phyloP scores from a whole-genome alignment of 108 stramenopile species.

The Skeletonema grethae region DNA sequence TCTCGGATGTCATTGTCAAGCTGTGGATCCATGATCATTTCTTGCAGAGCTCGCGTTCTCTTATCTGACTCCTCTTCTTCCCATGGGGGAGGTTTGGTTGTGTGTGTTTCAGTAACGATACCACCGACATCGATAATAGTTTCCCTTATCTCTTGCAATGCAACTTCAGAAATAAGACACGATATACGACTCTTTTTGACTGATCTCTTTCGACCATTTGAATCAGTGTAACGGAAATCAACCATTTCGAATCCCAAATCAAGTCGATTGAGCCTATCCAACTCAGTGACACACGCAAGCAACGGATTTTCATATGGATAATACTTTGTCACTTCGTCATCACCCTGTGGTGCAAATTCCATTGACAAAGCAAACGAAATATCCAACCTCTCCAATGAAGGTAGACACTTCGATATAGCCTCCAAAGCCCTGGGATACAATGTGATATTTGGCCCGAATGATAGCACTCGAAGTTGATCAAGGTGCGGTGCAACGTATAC shows the following conservation, averaged over 20 bases:
- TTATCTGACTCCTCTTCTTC: background rate
- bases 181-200: conserved; percentile 1
- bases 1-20: conserved; percentile 11
- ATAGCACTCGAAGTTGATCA: conserved; percentile 17
- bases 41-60: background rate
- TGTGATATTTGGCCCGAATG: conserved; percentile 16
- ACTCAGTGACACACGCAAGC: conserved; percentile 1
- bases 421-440: conserved; percentile 5
- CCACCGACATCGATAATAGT: conserved; percentile 9
- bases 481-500: background rate
- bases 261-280: conserved; percentile 9
- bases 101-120: background rate
- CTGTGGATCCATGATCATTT: background rate
- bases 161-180: conserved; percentile 1
- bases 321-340: background rate
- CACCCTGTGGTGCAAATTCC: background rate
- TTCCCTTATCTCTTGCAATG: conserved; percentile 6
- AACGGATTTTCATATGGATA: background rate
- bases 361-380: conserved; percentile 17
- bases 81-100: conserved; percentile 18
- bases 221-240: conserved; percentile 1
- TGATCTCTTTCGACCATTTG: background rate
- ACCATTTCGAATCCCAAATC: conserved; percentile 3
- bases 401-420: background rate
- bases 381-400: conserved; percentile 11